Evolutionary conservation across 768 basidiomycete genomes (phyloP), one percentile per base, ranked within the genome.

Genomic region (Mycena haematopus): DNA sequence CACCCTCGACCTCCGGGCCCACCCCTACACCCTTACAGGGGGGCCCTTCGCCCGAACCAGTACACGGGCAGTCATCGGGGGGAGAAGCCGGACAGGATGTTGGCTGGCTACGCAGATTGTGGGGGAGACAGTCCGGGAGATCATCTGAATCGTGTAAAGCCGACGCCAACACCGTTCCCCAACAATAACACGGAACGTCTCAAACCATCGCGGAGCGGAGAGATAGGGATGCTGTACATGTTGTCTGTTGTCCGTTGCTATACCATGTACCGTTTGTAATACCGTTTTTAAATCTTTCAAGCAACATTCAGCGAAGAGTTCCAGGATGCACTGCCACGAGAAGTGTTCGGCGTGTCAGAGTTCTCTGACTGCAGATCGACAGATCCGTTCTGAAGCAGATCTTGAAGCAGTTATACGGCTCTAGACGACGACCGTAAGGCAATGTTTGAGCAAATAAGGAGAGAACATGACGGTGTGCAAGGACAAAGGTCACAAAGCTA

Each of bases 201-300:
- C 49, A 50, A 38, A 21, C 40, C 40, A 55, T 55, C 53, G 46
- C 8, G 47, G 21, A 44, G 45, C 47, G 60, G 38, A 40, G 22
- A 53, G 56, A 57, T 58, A 53, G 44, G 52, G 33, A 57, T 52
- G 62, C 57, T 21, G 52, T 64, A 52, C 45, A 55, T 22, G 25
- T 57, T 45, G 22, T 45, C 25, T 25, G 31, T 55, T 35, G 42
- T 31, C 49, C n/a, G n/a, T n/a, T n/a, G n/a, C n/a, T n/a, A 36
- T 56, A 57, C 56, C 55, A 33, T 62, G 60, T 62, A 62, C 60
- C 24, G 56, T 7, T 49, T 62, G 53, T 62, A 33, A 62, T 25
- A 46, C 8, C 31, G 25, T 13, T 35, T 35, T 9, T n/a, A 8
- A 42, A 53, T 47, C 22, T 61, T 60, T 50, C 36, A 36, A 29